phyloP scores from a whole-genome alignment of 2,329 filamentous ascomycete genomes.

The Albophoma yamanashiensis region DNA sequence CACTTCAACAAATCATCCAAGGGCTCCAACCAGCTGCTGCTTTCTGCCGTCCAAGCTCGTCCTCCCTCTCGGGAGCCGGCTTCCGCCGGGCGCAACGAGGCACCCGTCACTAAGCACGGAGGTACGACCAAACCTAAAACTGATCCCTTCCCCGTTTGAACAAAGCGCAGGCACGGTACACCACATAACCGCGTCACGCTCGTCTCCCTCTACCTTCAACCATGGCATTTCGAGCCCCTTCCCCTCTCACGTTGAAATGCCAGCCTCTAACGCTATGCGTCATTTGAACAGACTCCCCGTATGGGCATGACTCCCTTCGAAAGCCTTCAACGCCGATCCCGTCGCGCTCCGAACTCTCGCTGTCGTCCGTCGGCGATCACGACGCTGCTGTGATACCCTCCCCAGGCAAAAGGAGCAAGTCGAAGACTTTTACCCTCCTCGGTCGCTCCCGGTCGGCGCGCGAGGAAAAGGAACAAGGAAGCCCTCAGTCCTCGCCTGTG shows the following conservation, averaged over 20 bases:
- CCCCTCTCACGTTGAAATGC: background rate
- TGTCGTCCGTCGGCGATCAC: slow-evolving; percentile 37
- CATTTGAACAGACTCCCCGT: slow-evolving; percentile 13
- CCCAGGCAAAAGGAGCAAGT: slow-evolving; percentile 37
- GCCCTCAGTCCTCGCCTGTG: slow-evolving; percentile 23
- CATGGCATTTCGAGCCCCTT: background rate
- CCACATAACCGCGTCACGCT: background rate
- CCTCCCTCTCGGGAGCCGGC: slow-evolving; percentile 26
- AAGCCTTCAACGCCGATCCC: slow-evolving; percentile 29
- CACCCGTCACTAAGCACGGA: slow-evolving; percentile 16
- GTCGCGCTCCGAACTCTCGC: slow-evolving; percentile 41
- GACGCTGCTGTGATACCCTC: slow-evolving; percentile 24
- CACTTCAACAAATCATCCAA: slow-evolving; percentile 38
- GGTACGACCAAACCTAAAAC: slow-evolving; percentile 16
- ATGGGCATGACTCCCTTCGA: slow-evolving; percentile 21
- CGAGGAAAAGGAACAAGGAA: slow-evolving; percentile 37
- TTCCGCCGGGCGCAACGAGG: slow-evolving; percentile 24
- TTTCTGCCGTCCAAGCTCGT: slow-evolving; percentile 17
- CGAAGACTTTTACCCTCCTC: slow-evolving; percentile 43
- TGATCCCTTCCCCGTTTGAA: background rate
- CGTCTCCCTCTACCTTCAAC: background rate
- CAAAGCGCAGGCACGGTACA: slow-evolving; percentile 1
- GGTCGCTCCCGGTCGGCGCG: slow-evolving; percentile 40
- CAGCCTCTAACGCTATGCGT: slow-evolving; percentile 8
- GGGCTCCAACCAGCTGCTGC: slow-evolving; percentile 23